Evolutionary conservation across 129 eudicot genomes (phyloP), one percentile per base, ranked within the genome.

Genomic region (Flaveria robusta): DNA sequence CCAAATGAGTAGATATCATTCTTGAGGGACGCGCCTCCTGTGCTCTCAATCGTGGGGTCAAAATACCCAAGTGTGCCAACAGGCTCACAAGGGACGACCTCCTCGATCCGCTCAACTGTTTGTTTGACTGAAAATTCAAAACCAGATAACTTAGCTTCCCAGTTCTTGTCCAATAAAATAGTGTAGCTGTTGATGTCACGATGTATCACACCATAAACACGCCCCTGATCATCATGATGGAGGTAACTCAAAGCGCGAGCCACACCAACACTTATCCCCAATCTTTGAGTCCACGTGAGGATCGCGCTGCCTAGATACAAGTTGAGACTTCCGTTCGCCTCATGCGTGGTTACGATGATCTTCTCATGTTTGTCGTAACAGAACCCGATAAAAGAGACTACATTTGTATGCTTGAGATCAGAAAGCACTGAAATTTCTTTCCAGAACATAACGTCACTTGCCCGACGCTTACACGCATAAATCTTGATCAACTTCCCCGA

Each of bases 261-360:
- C 16, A 12, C 51, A 2, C 51, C 51, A 0, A 46, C 4, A 46
- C 51, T 6, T 16, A 56, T 56, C 27, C 6, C 1, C 34, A 56
- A 22, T 56, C 64, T 56, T 20, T 11, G 64, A 9, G 27, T 56
- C 64, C 64, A 19, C 20, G 64, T 56, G 64, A 56, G 64, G 64
- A 11, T 56, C 11, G 64, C 12, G 64, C 27, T 24, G 24, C 13
- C 9, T 19, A 56, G 64, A 7, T 16, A 19, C 13, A 1, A 3
- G 11, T 20, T 12, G 13, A 56, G 64, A 56, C 24, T 56, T 24
- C 64, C 64, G 1, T 8, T 56, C 16, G 51, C 14, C 51, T 46
- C 51, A 12, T 46, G 12, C 51, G n/a, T 46, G n/a, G 51, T 46
- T 46, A 46, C 12, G 51, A 46, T 46, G 51, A 46, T 46, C 51